phyloP scores from a whole-genome alignment of 2,329 filamentous ascomycete species.

The Dothiorella sarmentorum region DNA sequence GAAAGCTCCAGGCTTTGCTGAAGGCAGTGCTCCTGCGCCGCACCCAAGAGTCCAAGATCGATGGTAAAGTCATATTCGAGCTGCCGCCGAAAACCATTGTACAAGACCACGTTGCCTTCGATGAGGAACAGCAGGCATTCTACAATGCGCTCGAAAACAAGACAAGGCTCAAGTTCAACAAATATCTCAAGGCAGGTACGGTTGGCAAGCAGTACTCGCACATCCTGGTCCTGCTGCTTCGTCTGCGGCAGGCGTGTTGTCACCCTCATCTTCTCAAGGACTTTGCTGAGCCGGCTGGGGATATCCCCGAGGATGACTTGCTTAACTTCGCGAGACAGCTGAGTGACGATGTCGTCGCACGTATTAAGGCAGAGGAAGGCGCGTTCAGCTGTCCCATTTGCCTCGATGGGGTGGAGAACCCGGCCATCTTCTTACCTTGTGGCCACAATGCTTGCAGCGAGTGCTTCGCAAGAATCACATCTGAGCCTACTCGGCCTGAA shows the following conservation, averaged over 20 bases:
- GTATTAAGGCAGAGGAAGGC: conserved; percentile 55
- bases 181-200: conserved; percentile 65
- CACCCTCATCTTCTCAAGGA: conserved; percentile 71
- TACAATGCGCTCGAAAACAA: conserved; percentile 65
- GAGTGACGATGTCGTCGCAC: conserved; percentile 57
- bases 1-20: conserved; percentile 68
- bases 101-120: conserved; percentile 62
- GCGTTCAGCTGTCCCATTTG: conserved; percentile 80
- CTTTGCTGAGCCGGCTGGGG: conserved; percentile 36
- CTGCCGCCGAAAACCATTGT: conserved; percentile 64
- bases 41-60: conserved; percentile 73
- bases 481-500: conserved; percentile 56
- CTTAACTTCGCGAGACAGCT: conserved; percentile 62
- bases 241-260: conserved; percentile 77
- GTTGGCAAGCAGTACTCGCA: conserved; percentile 73
- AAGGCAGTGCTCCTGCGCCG: conserved; percentile 79
- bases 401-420: conserved; percentile 70
- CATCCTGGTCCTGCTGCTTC: conserved; percentile 73
- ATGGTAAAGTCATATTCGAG: conserved; percentile 72
- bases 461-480: conserved; percentile 56
- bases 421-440: conserved; percentile 75
- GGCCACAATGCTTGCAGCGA: conserved; percentile 77
- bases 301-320: conserved; percentile 50
- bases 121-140: conserved; percentile 60
- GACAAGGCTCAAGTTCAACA: conserved; percentile 70